These are phyloP conservation scores for Fagus crenata DNA, from an alignment of 306 rosid genomes.

Conservation along the genomic window DNA sequence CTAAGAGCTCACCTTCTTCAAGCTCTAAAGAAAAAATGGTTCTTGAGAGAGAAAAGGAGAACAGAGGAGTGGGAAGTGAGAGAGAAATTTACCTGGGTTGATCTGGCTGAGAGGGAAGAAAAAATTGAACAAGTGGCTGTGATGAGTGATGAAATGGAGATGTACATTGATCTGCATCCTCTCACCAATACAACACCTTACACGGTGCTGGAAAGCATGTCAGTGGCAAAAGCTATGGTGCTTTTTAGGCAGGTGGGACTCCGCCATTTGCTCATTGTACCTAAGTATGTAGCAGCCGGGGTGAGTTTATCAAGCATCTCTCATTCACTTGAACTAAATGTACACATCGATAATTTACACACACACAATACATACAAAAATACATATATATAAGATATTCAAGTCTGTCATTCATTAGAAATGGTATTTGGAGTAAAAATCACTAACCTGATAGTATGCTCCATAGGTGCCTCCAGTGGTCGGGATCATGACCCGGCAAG, in stretches of 20 bases:
- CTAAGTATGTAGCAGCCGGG: conserved; percentile 70
- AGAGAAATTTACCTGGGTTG: conserved; percentile 78
- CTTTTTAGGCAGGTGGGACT: conserved; percentile 85
- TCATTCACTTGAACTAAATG: conserved; percentile 6
- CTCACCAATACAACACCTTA: conserved; percentile 80
- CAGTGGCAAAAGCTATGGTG: conserved; percentile 84
- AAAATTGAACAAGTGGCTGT: conserved; percentile 73
- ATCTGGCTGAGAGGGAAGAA: conserved; percentile 71
- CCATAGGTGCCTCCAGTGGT: conserved; percentile 68
- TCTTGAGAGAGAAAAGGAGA: conserved; percentile 64
- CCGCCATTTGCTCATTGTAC: conserved; percentile 85
- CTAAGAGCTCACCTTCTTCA: conserved; percentile 80
- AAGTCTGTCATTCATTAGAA: not conserved
- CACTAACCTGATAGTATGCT: conserved; percentile 39
- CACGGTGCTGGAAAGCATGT: conserved; percentile 70
- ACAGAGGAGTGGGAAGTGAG: conserved; percentile 90
- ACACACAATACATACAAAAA: too few relatives aligned
- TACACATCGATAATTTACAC: conserved; percentile 12
- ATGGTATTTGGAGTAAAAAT: not conserved
- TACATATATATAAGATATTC: not conserved
- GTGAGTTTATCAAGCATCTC: conserved; percentile 48
- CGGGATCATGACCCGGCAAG: conserved; percentile 89
- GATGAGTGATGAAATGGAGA: conserved; percentile 72
- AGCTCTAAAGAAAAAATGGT: conserved; percentile 79
- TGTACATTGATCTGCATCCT: conserved; percentile 89